A percentile compares a stretch with the other conserved stretches of the same genome.
Conservation (phyloP, 1,139 yeast genomes). For the Saccharomycopsis hybrid region DNA sequence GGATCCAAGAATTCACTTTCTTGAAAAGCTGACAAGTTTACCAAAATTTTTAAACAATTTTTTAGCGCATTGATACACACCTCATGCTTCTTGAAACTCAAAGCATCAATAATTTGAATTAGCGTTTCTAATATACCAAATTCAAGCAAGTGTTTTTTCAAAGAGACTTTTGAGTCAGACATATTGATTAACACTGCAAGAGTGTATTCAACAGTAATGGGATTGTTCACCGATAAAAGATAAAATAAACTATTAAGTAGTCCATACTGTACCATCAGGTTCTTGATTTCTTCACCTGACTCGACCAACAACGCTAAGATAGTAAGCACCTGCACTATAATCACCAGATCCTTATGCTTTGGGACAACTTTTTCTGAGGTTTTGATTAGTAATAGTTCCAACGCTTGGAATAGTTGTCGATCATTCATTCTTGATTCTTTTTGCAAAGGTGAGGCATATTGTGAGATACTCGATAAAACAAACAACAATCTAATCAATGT, state of each 20-base stretch:
- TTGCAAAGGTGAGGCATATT: not conserved
- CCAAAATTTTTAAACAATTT: slow-evolving; percentile 2
- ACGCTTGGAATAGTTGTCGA: not conserved
- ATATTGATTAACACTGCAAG: slow-evolving; percentile 9
- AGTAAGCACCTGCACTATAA: not conserved
- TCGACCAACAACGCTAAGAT: not conserved
- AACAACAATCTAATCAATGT: not conserved
- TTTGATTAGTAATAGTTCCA: not conserved
- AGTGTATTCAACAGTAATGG: slow-evolving; percentile 2
- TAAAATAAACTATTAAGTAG: slow-evolving; percentile 3
- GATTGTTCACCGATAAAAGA: not conserved
- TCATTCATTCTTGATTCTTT: not conserved
- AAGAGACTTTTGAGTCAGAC: not conserved
- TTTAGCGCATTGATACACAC: not conserved
- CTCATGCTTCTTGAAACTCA: not conserved
- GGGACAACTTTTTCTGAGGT: not conserved
- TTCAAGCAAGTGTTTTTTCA: slow-evolving; percentile 1
- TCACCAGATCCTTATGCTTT: not conserved
- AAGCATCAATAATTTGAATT: not conserved
- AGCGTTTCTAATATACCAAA: slow-evolving; percentile 6
- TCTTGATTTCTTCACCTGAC: not conserved
- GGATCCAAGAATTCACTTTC: not conserved
- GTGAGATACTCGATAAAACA: not conserved
- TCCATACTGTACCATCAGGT: not conserved
- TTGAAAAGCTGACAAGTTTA: slow-evolving; percentile 6